Conservation (phyloP, 441 rosid species). For the Corymbia calophylla region DNA sequence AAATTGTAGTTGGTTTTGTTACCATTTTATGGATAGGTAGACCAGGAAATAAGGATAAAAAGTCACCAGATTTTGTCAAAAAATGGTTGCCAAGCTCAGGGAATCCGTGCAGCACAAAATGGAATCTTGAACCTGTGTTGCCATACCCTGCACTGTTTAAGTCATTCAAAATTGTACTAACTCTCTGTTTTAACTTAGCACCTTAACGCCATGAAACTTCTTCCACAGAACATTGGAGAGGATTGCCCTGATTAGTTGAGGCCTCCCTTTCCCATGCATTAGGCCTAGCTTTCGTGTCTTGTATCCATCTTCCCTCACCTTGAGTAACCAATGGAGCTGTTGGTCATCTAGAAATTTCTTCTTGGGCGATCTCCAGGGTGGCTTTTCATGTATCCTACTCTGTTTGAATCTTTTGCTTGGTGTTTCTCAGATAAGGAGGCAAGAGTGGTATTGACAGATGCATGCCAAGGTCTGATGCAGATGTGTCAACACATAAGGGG, state of each 20-base stretch:
- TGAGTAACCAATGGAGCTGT: neutral
- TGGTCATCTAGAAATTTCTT: neutral
- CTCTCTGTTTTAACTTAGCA: neutral
- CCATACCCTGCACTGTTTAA: neutral
- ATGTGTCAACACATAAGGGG: slow-evolving; percentile 75
- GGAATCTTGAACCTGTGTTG: neutral
- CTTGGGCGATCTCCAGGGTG: neutral
- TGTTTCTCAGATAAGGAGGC: slow-evolving; percentile 60
- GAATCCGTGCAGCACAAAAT: neutral
- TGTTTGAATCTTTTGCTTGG: neutral
- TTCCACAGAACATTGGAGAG: neutral
- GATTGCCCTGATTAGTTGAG: neutral
- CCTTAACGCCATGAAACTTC: neutral
- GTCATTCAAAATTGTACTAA: neutral
- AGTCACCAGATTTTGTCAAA: neutral
- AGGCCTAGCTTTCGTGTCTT: neutral
- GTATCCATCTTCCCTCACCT: neutral
- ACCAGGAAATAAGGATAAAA: neutral
- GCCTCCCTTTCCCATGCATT: neutral
- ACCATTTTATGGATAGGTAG: neutral
- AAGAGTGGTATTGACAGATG: slow-evolving; percentile 68
- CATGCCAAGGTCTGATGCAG: slow-evolving; percentile 65
- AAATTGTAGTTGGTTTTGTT: neutral
- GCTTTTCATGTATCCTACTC: neutral
- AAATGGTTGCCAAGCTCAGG: neutral